Evolutionary conservation across 768 basidiomycete species (phyloP).

Genomic region (Leccinum imitatum): DNA sequence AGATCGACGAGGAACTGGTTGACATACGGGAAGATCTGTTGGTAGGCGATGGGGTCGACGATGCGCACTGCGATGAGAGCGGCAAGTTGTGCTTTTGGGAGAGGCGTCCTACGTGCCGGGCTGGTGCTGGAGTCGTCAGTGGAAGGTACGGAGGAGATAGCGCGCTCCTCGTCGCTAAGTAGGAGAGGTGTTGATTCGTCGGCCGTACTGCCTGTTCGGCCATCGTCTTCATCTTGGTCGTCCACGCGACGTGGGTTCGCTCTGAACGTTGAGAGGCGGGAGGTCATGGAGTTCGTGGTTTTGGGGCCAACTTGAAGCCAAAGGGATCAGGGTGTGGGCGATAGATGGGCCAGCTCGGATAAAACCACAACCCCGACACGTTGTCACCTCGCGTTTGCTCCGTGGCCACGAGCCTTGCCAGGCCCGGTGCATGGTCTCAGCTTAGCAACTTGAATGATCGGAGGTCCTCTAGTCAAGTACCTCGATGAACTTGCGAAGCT

Average conservation of each 20-base stretch:
- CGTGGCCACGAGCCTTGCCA: too few relatives aligned
- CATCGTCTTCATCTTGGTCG: neutral
- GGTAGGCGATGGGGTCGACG: conserved; percentile 59
- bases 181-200: conserved; percentile 21
- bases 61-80: conserved; percentile 44
- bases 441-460: neutral
- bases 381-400: neutral
- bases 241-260: neutral
- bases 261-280: neutral
- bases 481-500: too few relatives aligned
- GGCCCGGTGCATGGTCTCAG: too few relatives aligned
- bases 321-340: neutral
- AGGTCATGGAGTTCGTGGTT: neutral
- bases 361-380: neutral
- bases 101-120: conserved; percentile 18
- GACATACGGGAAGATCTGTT: conserved; percentile 64
- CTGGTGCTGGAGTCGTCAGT: neutral
- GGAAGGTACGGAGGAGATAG: neutral
- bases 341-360: neutral
- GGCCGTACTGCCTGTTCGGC: neutral
- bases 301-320: neutral
- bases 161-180: conserved; percentile 9
- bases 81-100: conserved; percentile 48
- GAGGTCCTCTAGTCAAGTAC: too few relatives aligned
- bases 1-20: conserved; percentile 61